Base-by-base conservation (phyloP, 1,139 yeast genomes). In the Geotrichum citri-aurantii region DNA sequence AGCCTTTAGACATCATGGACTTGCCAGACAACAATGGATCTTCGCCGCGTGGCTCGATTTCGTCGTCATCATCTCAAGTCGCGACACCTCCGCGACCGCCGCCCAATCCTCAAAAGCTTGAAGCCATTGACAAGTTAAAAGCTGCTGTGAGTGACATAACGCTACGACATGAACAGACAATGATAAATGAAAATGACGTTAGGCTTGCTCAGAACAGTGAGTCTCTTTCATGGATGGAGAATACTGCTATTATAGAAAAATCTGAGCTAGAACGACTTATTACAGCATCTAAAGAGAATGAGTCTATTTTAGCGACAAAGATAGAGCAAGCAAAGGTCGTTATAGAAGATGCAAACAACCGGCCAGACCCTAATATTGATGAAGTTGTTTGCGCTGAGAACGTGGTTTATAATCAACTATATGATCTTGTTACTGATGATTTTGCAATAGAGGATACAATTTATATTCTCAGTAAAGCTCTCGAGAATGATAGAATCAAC, bases 191-290 rank as follows among this genome's bases (percentile, higher is more conserved):
- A 66, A 66, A 96, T 66, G 96, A 88, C 71, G 96, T 96, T 0
- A 79, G 93, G 52, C 75, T 93, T 59, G 89, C n/a, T 54, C 65
- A 49, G 40, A 62, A 51, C 51, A 50, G 33, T 17, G 62, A 61
- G 23, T 64, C 69, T 26, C 64, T 73, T 49, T 61, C 60, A 27
- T 69, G 72, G 68, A 64, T 71, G 56, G 70, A 69, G 37, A 52
- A 57, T 2, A 65, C 72, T 11, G 61, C 71, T 24, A 59, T 59
- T 1, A 95, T 0, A 88, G 97, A 0, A 92, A 91, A 65, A 79
- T 96, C 68, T 82, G 86, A 47, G 84, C 95, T 1, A 86, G 86
- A n/a, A 88, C 89, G 59, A 55, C 90, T n/a, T 84, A 53, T 52
- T 14, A 27, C 54, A 14, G 67, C 71, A 21, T 64, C 75, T 8